These are phyloP conservation scores for Coemansia sp. DNA, from an alignment of 192 early-diverging fungal genomes.

Conservation along the genomic window DNA sequence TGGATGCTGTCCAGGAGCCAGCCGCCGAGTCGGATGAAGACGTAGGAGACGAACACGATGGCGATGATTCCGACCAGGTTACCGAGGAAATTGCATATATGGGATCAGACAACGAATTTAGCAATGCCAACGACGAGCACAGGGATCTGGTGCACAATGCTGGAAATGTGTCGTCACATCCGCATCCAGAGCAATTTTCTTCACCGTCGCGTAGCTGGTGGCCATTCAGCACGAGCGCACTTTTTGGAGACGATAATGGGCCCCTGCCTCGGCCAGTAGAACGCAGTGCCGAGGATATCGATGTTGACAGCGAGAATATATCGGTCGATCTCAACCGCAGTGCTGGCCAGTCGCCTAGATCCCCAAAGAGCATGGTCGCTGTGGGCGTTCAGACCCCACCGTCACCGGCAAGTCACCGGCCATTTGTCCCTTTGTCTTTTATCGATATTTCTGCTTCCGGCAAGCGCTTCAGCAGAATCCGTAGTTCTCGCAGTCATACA, in stretches of 20 bases:
- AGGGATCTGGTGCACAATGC: neutral
- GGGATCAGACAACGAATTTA: conserved; percentile 16
- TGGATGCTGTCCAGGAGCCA: neutral
- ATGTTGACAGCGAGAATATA: neutral
- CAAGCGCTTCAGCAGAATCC: conserved; percentile 11
- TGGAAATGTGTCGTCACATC: neutral
- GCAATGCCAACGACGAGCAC: neutral
- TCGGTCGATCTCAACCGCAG: neutral
- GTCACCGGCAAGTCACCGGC: neutral
- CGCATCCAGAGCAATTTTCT: neutral
- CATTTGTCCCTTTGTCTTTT: conserved; percentile 38
- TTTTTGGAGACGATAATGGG: conserved; percentile 15
- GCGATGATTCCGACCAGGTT: conserved; percentile 31
- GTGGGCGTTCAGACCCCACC: neutral
- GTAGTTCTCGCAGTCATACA: conserved; percentile 7
- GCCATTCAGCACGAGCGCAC: conserved; percentile 30
- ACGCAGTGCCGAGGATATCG: neutral
- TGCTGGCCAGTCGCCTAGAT: neutral
- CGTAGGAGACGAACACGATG: conserved; percentile 7
- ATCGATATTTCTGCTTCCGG: conserved; percentile 30
- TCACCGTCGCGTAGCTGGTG: conserved; percentile 29
- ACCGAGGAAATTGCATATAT: conserved; percentile 34
- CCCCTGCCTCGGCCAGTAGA: neutral
- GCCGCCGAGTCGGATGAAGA: neutral
- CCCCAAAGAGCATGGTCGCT: neutral